These are phyloP conservation scores for Aurifilum marmelostoma DNA, from an alignment of 2,329 filamentous ascomycete species.

Conservation along the genomic window DNA sequence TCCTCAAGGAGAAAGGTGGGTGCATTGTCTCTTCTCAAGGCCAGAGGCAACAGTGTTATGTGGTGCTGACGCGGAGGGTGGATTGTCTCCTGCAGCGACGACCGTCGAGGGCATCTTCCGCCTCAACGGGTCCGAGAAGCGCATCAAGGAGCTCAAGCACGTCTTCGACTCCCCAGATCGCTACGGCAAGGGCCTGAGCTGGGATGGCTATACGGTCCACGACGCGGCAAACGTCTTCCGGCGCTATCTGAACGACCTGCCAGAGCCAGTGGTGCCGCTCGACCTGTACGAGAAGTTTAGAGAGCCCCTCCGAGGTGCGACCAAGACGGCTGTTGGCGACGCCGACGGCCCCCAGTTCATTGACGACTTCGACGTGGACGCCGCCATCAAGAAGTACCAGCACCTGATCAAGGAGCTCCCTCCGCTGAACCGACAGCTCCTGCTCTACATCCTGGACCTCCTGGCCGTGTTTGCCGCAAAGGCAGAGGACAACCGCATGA, in stretches of 20 bases:
- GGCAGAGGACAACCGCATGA: conserved; percentile 96
- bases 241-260: conserved; percentile 92
- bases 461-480: conserved; percentile 97
- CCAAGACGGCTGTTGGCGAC: conserved; percentile 72
- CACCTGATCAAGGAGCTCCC: conserved; percentile 90
- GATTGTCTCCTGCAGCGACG: conserved; percentile 64
- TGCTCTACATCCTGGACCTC: conserved; percentile 94
- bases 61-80: conserved; percentile 31
- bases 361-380: conserved; percentile 73
- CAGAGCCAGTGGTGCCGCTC: conserved; percentile 93
- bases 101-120: conserved; percentile 96
- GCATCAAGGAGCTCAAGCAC: conserved; percentile 93
- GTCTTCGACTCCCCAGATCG: conserved; percentile 93
- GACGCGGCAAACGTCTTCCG: conserved; percentile 96
- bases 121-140: conserved; percentile 92
- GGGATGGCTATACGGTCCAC: conserved; percentile 97
- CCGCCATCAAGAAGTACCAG: conserved; percentile 83
- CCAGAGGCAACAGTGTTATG: neutral
- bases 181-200: conserved; percentile 95
- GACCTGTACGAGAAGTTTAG: conserved; percentile 92
- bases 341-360: conserved; percentile 71
- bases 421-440: conserved; percentile 86
- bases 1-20: conserved; percentile 95
- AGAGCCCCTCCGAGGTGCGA: conserved; percentile 74
- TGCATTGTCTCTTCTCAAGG: conserved; percentile 27